Percentiles rank a stretch among this genome's conserved stretches.
Evolutionary conservation across 2,329 filamentous ascomycete species (phyloP).

Genomic region (Neocucurbitaria cava): DNA sequence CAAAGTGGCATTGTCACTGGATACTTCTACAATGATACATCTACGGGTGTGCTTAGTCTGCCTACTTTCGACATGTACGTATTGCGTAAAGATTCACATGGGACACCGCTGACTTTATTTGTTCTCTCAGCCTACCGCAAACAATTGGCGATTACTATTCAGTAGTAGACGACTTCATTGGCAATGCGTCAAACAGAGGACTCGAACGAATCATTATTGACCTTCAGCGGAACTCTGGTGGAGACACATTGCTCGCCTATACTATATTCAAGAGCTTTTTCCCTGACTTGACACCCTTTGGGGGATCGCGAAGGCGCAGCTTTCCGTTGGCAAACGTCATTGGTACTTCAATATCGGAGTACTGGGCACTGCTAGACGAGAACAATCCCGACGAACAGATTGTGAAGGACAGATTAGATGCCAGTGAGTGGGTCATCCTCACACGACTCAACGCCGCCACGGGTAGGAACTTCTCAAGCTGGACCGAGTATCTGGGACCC

Average conservation of each 20-base stretch:
- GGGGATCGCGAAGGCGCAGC: slow-evolving; percentile 53
- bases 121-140: background rate
- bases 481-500: slow-evolving; percentile 47
- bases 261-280: slow-evolving; percentile 59
- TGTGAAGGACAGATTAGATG: background rate
- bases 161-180: slow-evolving; percentile 51
- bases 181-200: slow-evolving; percentile 49
- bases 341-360: slow-evolving; percentile 16
- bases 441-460: slow-evolving; percentile 25
- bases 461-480: slow-evolving; percentile 46
- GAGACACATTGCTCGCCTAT: slow-evolving; percentile 43
- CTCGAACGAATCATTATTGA: slow-evolving; percentile 68
- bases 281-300: slow-evolving; percentile 50
- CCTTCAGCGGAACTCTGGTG: slow-evolving; percentile 65
- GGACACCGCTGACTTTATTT: no score
- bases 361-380: slow-evolving; percentile 3
- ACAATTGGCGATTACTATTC: slow-evolving; percentile 24
- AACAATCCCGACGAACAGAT: background rate
- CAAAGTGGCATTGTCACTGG: slow-evolving; percentile 44
- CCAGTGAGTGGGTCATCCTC: slow-evolving; percentile 24
- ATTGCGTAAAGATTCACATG: no score
- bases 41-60: slow-evolving; percentile 53
- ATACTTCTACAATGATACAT: slow-evolving; percentile 50
- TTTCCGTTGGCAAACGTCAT: slow-evolving; percentile 36
- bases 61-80: slow-evolving; percentile 41